Base-by-base conservation (phyloP, 2,329 filamentous ascomycete species). In the Colletotrichum nymphaeae region DNA sequence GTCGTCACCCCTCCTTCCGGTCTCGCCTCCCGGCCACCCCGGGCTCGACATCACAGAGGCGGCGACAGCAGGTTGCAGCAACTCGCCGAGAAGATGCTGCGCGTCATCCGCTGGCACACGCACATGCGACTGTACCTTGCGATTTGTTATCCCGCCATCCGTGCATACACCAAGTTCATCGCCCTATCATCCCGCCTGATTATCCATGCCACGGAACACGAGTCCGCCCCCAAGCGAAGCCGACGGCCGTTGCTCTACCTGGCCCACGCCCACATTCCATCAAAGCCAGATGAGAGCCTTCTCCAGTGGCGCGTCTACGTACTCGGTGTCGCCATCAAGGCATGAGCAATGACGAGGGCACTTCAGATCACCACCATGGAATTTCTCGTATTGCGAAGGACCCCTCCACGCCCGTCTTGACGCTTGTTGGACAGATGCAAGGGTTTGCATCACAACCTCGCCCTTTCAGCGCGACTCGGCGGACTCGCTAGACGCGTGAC, bases 381-480 rank as follows among this genome's bases (percentile, higher is more conserved):
- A 32, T n/a, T 5, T 52, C 70, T 72, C 66, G 70, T 72, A 72
- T 69, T 37, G 19, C 28, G 24, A 12, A 26, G 6, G 32, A 35
- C 4, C 16, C 37, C 6, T 42, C 14, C 37, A 42, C 37, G 14
- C 16, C 12, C 28, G n/a, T 53, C 24, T 16, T 4, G 14, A 35
- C n/a, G 46, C 46, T 22, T 22, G 46, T 53, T 63, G 30, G 22
- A 5, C 28, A 63, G 22, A 7, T 28, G 26, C 28, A 16, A 22
- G 26, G 35, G 35, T 42, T 59, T 69, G 59, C 59, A 64, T 53
- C 22, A 58, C 65, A 57, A 52, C 26, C 35, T 35, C 26, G 22
- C 46, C 46, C 53, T 22, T 42, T 42, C 37, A 42, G 37, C 16
- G 37, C 37, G 37, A 42, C 37, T 42, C 37, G 37, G 37, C 37